Base-by-base conservation (phyloP, 2,329 filamentous ascomycete species). In the Rachicladosporium sp. region DNA sequence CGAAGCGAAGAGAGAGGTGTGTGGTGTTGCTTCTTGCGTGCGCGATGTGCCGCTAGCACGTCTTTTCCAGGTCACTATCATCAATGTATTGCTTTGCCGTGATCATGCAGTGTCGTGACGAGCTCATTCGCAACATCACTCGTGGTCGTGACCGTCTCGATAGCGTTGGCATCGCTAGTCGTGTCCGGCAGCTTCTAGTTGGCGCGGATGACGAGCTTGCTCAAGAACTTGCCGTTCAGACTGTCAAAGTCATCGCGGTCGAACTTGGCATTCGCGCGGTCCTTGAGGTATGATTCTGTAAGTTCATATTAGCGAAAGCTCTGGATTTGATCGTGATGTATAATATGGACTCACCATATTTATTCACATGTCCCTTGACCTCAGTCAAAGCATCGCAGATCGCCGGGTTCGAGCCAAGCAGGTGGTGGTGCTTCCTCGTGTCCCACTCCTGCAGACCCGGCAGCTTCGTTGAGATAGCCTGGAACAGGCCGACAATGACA, bases 321-420 rank as follows among this genome's bases (percentile, higher is more conserved):
- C 23, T 27, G 6, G 23, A 6, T 7, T 27, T 30, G n/a, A 4
- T 27, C 23, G 6, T 7, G 23, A 27, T 6, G 23, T 27, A 27
- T 27, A 32, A 31, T n/a, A 33, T 38, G 11, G 38, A 65, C 84
- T 70, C 74, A 94, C 88, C 88, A 68, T 95, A 83, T 77, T 91
- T 88, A 56, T 82, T 78, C 45, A 96, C 85, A 66, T 95, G 87
- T 49, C 84, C 77, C 59, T 84, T 80, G 54, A 96, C 88, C 72
- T 96, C 88, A 15, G 86, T 94, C 85, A 96, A 84, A 40, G 88
- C 87, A 58, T 93, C 86, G 65, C 89, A 95, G 36, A 95, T 87
- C 49, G 88, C 86, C 15, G 74, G 71, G 64, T 96, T 94, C 61
- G 89, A 93, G 66, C 87, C 83, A 44, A 95, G 76, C 37, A 94